Base-by-base conservation (phyloP, 768 basidiomycete genomes). In the Cubamyces lactineus region DNA sequence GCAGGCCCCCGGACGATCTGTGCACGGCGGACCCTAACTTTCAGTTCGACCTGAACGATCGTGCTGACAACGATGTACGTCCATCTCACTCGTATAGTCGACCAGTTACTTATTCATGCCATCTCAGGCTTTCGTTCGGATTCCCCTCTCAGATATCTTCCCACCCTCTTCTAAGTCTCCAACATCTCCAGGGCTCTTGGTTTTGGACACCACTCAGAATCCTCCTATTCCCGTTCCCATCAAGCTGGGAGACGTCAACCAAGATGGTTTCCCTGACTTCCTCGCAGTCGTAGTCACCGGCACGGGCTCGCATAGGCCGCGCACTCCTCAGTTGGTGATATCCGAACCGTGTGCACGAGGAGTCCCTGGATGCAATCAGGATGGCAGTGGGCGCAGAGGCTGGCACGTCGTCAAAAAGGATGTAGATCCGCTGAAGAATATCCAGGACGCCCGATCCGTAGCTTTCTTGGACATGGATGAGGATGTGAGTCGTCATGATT, bases 201-300 rank as follows among this genome's bases (percentile, higher is more conserved):
- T 92, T 2, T 73, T 83, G 7, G 91, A 95, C 68, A 84, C 80
- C 3, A 83, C 88, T 0, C 83, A 82, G 67, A 78, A 72, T 1
- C 90, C 92, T 0, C 67, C 86, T 0, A 71, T 96, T 5, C 94
- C 96, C 0, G 74, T 96, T 16, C 82, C 93, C 0, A 74, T 98
- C 50, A 88, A 87, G 63, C 76, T 95, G 0, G 97, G 95, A 34
- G 97, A 99, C 75, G 88, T 84, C 53, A 91, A 98, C 73, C 80
- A 96, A 19, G 96, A 98, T 71, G 97, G 97, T 2, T 98, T 91
- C 75, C 95, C 96, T 0, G 97, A 98, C 68, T 69, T 98, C 8
- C 76, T 97, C 7, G 68, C 86, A 9, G 85, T 87, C 23, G 70
- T 81, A 1, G 84, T 74, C 65, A 72, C 82, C 15, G 82, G 82